Base-by-base conservation (phyloP, 805 yeast species). In the Metschnikowia proteae region DNA sequence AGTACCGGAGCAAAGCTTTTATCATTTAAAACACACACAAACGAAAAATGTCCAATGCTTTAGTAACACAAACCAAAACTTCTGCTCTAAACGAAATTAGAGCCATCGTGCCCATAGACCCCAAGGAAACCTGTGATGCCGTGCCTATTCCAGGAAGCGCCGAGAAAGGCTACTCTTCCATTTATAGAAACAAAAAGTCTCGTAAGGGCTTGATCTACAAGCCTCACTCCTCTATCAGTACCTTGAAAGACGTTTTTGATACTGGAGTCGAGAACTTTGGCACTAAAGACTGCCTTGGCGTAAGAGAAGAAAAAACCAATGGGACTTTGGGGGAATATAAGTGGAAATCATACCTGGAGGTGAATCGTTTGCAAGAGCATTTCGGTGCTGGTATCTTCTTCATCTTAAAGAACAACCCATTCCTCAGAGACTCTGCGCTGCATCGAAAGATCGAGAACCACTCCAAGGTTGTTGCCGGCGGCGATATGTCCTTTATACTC, bases 401-500 rank as follows among this genome's bases (percentile, higher is more conserved):
- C 37, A 41, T 48, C 10, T 49, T 54, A 47, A 51, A 52, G 37
- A 67, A 68, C 54, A 71, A 68, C 50, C 70, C 67, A 4, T 71
- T 49, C 54, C 60, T 59, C 35, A 57, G 63, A 17, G 57, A 63
- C 26, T 57, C 61, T 23, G 59, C 52, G 11, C 49, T 57, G 23
- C 70, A 66, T 47, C 48, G 45, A 8, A 63, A 63, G 40, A 61
- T 71, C 42, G 56, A 56, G 23, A 50, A 50, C 6, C 53, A 50
- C 38, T 27, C 42, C 34, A 31, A 36, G 8, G 44, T 52, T 17
- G 56, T 47, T 6, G 44, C 11, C 25, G 9, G 53, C n/a, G 59
- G 61, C 32, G 56, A 63, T 34, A 45, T 49, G 43, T 67, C 71
- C 7, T 71, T 71, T 45, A 56, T 71, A 22, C 55, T 70, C 35